These are phyloP conservation scores for Spathaspora boniae DNA, from an alignment of 805 yeast genomes.

Conservation along the genomic window DNA sequence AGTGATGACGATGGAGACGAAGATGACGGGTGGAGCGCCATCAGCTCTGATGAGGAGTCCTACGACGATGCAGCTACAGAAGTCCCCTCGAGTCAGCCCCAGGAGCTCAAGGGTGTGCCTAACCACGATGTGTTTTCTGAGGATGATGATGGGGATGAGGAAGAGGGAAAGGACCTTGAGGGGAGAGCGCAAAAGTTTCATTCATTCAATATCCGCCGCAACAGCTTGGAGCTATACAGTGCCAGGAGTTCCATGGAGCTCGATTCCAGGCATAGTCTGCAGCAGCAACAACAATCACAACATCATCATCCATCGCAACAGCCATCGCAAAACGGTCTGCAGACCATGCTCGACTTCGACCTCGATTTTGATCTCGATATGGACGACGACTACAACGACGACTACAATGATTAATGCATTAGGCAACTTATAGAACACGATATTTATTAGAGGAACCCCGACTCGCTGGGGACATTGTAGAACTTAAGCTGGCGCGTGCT, in stretches of 20 bases:
- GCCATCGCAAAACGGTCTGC: conserved; percentile 5
- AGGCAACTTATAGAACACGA: not conserved
- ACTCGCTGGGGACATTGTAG: conserved; percentile 6
- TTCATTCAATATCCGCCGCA: conserved; percentile 7
- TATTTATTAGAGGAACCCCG: not conserved
- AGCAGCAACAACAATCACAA: too few relatives aligned
- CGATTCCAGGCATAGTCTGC: not conserved
- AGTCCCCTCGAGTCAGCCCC: not conserved
- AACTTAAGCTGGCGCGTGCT: conserved; percentile 7
- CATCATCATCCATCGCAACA: too few relatives aligned
- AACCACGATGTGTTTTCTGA: too few relatives aligned
- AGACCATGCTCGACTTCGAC: conserved; percentile 19
- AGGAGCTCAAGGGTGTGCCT: too few relatives aligned
- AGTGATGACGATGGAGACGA: not conserved
- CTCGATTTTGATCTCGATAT: conserved; percentile 21
- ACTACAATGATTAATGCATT: not conserved
- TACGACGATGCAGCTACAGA: not conserved
- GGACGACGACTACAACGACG: not conserved
- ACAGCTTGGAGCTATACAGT: conserved; percentile 9
- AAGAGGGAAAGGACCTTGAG: too few relatives aligned
- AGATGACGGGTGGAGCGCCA: not conserved
- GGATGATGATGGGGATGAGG: conserved; percentile 7
- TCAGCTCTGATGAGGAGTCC: conserved; percentile 6
- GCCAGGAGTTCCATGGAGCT: conserved; percentile 3
- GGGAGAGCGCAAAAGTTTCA: too few relatives aligned